A percentile compares a stretch with the other conserved stretches of the same genome.
Conservation (phyloP, 306 rosid species). For the Leucaena leucocephala region DNA sequence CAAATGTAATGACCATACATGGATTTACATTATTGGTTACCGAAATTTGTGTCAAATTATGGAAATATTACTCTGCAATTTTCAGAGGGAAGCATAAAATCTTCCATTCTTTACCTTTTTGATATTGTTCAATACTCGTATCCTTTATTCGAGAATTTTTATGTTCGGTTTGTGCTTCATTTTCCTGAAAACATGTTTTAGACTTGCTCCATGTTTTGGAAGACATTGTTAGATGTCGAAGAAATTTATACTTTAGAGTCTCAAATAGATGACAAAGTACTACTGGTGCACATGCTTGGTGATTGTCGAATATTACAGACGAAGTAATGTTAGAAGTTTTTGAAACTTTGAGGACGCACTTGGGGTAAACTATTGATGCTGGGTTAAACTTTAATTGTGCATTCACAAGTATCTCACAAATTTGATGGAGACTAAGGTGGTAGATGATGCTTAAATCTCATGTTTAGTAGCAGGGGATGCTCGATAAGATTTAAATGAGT, state of each 20-base stretch:
- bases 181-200: not conserved
- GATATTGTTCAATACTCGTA: no score
- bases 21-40: not conserved
- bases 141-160: not conserved
- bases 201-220: not conserved
- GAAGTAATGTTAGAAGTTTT: not conserved
- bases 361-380: not conserved
- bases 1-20: not conserved
- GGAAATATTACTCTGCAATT: not conserved
- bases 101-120: not conserved
- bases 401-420: not conserved
- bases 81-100: not conserved
- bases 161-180: no score
- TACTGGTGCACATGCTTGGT: conserved; percentile 12
- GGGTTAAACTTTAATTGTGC: not conserved
- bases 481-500: no score
- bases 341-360: not conserved
- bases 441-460: no score
- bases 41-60: not conserved
- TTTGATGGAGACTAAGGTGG: not conserved
- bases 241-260: not conserved
- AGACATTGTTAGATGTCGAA: not conserved
- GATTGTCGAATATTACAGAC: not conserved
- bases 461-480: no score
- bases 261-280: not conserved